Base-by-base conservation (phyloP, 2,329 filamentous ascomycete genomes). In the Neopestalotiopsis clavispora region DNA sequence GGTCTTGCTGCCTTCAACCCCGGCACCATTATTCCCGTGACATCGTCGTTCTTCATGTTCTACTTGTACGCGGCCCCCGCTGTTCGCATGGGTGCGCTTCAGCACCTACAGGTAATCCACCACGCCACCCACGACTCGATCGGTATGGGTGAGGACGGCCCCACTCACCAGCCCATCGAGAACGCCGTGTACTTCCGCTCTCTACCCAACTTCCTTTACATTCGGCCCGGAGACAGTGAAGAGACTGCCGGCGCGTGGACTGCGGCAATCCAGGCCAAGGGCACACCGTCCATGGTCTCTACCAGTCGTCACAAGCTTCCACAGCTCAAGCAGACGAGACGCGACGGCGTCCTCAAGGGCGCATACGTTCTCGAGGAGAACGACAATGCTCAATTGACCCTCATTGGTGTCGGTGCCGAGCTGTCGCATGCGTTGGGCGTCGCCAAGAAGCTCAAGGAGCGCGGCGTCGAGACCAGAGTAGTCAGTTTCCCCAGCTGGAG, bases 21-120 rank as follows among this genome's bases (percentile, higher is more conserved):
- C 5, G 82, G 80, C n/a, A 86, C 85, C 0, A 82, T 89, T 71
- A 73, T 89, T 13, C 87, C 87, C 0, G 78, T 88, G 32, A 89
- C 86, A 0, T 84, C 85, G 0, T 81, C 82, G 1, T 89, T 89
- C 78, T 86, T 88, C 78, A 88, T 89, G 80, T 89, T 89, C 76
- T 88, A 88, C 70, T 76, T 86, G 7, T 77, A 78, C 60, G 76
- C 84, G 2, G 85, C 86, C 0, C 83, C 85, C 0, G 86, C 82
- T 0, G 82, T 89, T 1, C 83, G 86, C 10, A 88, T 88, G 85
- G 85, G 73, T 5, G 85, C 86, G 1, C 77, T 89, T 0, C 83
- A 85, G 70, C 73, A 81, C 5, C 79, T 88, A 0, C 83, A 85
- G 61, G 78, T 81, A 13, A 86, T 88, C 67, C 86, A 88, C 71